phyloP scores from a whole-genome alignment of 192 early-diverging fungal genomes.

The Coemansia asiatica region DNA sequence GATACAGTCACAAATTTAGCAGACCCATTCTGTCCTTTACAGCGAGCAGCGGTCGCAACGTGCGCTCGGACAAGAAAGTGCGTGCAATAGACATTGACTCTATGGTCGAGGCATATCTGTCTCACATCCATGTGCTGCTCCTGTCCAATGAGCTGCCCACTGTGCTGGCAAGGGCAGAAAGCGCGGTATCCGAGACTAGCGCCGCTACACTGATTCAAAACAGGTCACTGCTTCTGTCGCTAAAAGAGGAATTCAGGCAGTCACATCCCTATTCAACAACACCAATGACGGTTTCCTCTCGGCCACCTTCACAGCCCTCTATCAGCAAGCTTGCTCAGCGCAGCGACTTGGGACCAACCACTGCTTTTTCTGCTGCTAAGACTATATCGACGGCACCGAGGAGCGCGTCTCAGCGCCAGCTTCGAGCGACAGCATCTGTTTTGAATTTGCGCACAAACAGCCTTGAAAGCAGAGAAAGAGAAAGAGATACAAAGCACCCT shows the following conservation, averaged over 20 bases:
- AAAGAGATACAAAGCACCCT: no score
- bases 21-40: conserved; percentile 33
- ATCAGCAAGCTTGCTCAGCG: background rate
- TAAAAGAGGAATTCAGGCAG: background rate
- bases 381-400: background rate
- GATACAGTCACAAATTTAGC: background rate
- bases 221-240: background rate
- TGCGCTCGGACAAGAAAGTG: conserved; percentile 10
- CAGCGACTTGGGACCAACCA: background rate
- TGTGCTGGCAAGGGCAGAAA: background rate
- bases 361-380: background rate
- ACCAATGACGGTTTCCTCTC: background rate
- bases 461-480: no score
- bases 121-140: conserved; percentile 19
- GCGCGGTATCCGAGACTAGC: background rate
- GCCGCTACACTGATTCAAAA: background rate
- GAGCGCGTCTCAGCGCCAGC: conserved; percentile 1
- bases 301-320: background rate
- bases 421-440: conserved; percentile 2
- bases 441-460: background rate
- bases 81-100: conserved; percentile 29
- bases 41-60: conserved; percentile 9
- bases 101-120: conserved; percentile 38
- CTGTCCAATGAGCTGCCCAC: background rate
- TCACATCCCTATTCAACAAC: background rate